Evolutionary conservation across 805 yeast species (phyloP), one percentile per base, ranked within the genome.

Genomic region (Teunomyces pallodes): DNA sequence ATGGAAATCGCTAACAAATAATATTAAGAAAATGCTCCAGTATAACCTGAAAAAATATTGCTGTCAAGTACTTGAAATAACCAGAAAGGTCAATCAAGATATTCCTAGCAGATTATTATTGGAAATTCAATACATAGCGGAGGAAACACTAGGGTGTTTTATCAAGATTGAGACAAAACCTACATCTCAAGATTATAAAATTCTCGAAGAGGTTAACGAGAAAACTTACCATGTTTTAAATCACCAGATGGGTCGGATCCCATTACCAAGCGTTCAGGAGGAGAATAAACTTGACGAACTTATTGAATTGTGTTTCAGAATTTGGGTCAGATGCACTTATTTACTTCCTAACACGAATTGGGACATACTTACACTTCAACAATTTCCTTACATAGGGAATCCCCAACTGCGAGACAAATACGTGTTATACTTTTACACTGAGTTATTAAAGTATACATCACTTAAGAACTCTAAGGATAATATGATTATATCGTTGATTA

Each of bases 351-450:
- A 46, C 36, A 54, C 49, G 17, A 69, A 55, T 48, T 73, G 78
- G 78, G 68, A 67, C 43, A 58, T 57, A 39, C 50, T 73, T 39
- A 56, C 67, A 27, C 58, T 70, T 20, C 78, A 71, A 46, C 62
- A 60, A 29, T 73, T 56, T 51, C 72, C 75, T 1, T 73, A 70
- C 47, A 54, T 69, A 43, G 78, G 78, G 3, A 72, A 72, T 47
- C 46, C 58, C 0, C 55, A 58, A 24, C 73, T 70, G 70, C 50
- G 77, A 50, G 64, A 64, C 6, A 61, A 62, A 46, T 72, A 67
- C 53, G 49, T 58, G 2, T 49, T 69, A 41, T 64, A 53, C 33
- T 57, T 72, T 24, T 65, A 64, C 48, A 41, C 46, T 12, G 64
- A 62, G 36, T 54, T 67, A 9, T 52, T 67, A 33, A 49, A 56